A percentile compares a stretch with the other conserved stretches of the same genome.
Evolutionary conservation across 75 land plant species (phyloP).

Genomic region (Picea glauca): DNA sequence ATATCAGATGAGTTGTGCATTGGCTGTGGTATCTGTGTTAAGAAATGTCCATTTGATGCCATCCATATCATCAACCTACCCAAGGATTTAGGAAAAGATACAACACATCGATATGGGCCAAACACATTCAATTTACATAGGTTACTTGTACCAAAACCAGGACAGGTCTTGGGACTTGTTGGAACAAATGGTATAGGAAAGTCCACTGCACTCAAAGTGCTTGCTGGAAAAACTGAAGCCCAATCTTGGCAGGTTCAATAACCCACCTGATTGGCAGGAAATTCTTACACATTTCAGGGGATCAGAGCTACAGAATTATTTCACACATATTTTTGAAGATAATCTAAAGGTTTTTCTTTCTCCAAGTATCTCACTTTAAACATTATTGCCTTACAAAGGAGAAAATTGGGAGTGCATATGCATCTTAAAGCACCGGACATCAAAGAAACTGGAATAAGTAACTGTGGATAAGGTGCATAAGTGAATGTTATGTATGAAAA

Average conservation of each 20-base stretch:
- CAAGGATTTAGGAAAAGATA: no score
- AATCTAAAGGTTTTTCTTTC: constrained; percentile 30
- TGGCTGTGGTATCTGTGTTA: no score
- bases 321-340: constrained; percentile 47
- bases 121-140: not conserved
- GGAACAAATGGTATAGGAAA: constrained; percentile 54
- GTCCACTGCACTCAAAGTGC: constrained; percentile 45
- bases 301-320: constrained; percentile 49
- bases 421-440: no score
- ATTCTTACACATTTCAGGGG: constrained; percentile 47
- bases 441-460: no score
- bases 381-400: no score
- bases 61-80: no score
- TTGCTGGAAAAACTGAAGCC: constrained; percentile 52
- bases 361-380: no score
- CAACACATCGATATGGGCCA: not conserved
- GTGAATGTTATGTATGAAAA: no score
- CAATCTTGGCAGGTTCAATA: constrained; percentile 40
- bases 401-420: no score
- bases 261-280: constrained; percentile 54
- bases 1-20: no score
- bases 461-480: no score
- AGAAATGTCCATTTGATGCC: no score
- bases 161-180: constrained; percentile 48
- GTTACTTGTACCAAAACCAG: constrained; percentile 21